Percentiles rank a stretch among this genome's conserved stretches.
phyloP scores from a whole-genome alignment of 192 early-diverging fungal species.

The Podila clonocystis region DNA sequence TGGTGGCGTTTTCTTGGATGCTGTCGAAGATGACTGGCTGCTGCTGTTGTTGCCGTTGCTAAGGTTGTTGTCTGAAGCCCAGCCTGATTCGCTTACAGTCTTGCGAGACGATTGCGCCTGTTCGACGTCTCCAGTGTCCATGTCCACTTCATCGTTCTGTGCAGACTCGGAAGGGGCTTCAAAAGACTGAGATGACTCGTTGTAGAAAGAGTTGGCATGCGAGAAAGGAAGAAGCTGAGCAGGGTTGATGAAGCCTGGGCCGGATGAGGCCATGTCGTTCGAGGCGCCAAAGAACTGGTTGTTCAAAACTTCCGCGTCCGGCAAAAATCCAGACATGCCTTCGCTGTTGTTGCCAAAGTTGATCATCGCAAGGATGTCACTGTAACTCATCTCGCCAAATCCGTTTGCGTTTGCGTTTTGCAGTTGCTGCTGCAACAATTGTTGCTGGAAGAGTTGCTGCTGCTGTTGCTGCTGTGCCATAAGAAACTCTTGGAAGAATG shows the following conservation, averaged over 20 bases:
- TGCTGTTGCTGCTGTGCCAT: slow-evolving; percentile 31
- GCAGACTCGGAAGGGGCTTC: slow-evolving; percentile 10
- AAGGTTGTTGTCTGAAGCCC: slow-evolving; percentile 9
- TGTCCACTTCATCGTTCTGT: slow-evolving; percentile 30
- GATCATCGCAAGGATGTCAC: slow-evolving; percentile 45
- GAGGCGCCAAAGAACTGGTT: slow-evolving; percentile 32
- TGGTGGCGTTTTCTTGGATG: slow-evolving; percentile 43
- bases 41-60: neutral
- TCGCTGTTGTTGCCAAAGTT: slow-evolving; percentile 31
- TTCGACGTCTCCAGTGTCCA: slow-evolving; percentile 40
- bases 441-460: slow-evolving; percentile 29
- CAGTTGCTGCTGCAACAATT: slow-evolving; percentile 31
- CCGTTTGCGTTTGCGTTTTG: slow-evolving; percentile 26
- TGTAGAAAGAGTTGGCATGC: slow-evolving; percentile 24
- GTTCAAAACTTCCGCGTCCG: slow-evolving; percentile 28
- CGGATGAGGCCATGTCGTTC: slow-evolving; percentile 5
- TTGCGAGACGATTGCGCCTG: neutral
- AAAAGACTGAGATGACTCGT: slow-evolving; percentile 20
- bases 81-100: slow-evolving; percentile 19
- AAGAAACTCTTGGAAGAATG: slow-evolving; percentile 35
- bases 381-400: slow-evolving; percentile 38
- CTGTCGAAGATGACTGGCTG: neutral
- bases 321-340: slow-evolving; percentile 28
- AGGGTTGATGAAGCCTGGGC: slow-evolving; percentile 40
- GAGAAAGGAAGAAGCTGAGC: slow-evolving; percentile 38